Percentiles rank a stretch among this genome's conserved stretches.
Conservation (phyloP, 305 asterid species). For the Solanum hybrid region DNA sequence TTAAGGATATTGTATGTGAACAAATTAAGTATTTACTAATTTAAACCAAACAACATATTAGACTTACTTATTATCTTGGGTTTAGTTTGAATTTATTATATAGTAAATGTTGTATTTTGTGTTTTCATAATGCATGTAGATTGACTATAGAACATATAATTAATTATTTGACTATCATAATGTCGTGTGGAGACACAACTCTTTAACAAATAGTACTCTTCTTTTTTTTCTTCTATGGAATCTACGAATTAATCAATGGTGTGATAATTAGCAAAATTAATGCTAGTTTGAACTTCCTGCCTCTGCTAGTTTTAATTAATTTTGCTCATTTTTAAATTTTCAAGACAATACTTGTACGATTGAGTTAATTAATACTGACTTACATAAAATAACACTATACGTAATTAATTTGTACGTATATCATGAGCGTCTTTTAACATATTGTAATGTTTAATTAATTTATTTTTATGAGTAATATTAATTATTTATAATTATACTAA, state of each 20-base stretch:
- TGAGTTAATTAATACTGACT: background rate
- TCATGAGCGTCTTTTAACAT: background rate
- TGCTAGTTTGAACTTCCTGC: background rate
- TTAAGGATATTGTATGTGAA: background rate
- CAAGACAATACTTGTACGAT: background rate
- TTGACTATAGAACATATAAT: background rate
- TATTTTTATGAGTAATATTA: background rate
- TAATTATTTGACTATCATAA: background rate
- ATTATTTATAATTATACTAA: background rate
- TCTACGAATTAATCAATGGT: background rate
- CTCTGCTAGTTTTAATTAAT: background rate
- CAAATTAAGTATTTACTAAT: background rate
- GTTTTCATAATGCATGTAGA: no score
- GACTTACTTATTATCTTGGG: background rate
- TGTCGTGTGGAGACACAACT: background rate
- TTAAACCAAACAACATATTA: background rate
- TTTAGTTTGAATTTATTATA: background rate
- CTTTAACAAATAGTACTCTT: background rate
- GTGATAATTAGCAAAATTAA: background rate
- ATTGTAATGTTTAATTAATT: background rate
- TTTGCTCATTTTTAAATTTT: background rate
- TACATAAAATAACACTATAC: background rate
- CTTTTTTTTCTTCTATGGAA: background rate
- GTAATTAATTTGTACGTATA: background rate
- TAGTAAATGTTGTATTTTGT: background rate